phyloP scores from a whole-genome alignment of 139 green algal species.

The Tetraselmis chui region DNA sequence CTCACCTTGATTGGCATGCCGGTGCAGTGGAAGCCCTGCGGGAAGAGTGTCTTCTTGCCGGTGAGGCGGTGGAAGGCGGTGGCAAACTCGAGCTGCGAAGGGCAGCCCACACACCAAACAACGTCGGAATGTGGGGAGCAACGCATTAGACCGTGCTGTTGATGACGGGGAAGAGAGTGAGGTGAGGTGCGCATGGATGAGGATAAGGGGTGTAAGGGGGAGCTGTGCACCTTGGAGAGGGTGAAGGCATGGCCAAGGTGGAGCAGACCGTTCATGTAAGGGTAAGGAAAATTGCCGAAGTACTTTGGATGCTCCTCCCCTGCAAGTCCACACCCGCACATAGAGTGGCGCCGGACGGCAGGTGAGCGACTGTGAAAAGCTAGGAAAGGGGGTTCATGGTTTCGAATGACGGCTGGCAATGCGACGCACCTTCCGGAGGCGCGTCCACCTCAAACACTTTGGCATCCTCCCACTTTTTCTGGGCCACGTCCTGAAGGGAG shows the following conservation, averaged over 20 bases:
- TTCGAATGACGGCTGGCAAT: background rate
- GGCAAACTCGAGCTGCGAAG: slow-evolving; percentile 93
- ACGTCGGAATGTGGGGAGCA: no score
- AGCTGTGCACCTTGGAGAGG: slow-evolving; percentile 76
- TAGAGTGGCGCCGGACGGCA: background rate
- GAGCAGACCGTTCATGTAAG: slow-evolving; percentile 99
- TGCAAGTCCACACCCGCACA: slow-evolving; percentile 5
- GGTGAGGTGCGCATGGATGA: no score
- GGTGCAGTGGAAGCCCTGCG: slow-evolving; percentile 97
- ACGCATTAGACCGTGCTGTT: no score
- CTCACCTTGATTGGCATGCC: slow-evolving; percentile 99
- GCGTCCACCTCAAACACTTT: slow-evolving; percentile 85
- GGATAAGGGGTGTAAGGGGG: no score
- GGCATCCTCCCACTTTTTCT: slow-evolving; percentile 71
- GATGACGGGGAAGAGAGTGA: no score
- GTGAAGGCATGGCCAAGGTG: slow-evolving; percentile 98
- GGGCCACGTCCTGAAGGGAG: slow-evolving; percentile 58
- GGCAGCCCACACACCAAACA: no score
- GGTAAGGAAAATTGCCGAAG: slow-evolving; percentile 98
- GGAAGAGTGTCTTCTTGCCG: slow-evolving; percentile 88
- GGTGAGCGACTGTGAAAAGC: background rate
- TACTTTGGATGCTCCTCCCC: slow-evolving; percentile 66
- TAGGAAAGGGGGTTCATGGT: background rate
- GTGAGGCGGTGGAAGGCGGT: slow-evolving; percentile 85
- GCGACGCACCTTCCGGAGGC: slow-evolving; percentile 34